Evolutionary conservation across 78 protist genomes (phyloP).

Genomic region (Mantamonas sphyraenae): DNA sequence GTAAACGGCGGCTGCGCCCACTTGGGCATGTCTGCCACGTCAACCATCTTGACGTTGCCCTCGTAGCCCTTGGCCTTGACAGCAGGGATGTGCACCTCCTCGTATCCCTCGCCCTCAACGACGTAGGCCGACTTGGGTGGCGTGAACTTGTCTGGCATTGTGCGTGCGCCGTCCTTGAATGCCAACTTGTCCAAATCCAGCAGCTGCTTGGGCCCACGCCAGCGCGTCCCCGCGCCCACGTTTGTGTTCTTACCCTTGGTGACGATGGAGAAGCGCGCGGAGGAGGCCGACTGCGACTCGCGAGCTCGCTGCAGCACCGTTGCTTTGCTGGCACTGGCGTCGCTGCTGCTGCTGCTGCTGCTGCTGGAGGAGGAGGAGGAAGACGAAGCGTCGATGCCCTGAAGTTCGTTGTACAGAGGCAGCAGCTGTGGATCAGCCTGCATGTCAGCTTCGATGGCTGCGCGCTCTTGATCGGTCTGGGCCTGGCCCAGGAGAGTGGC

Average conservation of each 20-base stretch:
- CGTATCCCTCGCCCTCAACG: slow-evolving; percentile 65
- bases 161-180: slow-evolving; percentile 74
- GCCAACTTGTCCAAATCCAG: slow-evolving; percentile 72
- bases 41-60: slow-evolving; percentile 20
- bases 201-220: background rate
- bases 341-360: too few species aligned
- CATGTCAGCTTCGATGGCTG: slow-evolving; percentile 61
- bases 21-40: slow-evolving; percentile 53
- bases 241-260: background rate
- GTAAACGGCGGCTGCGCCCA: slow-evolving; percentile 79
- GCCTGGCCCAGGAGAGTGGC: slow-evolving; percentile 63
- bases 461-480: slow-evolving; percentile 53
- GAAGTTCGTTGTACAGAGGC: slow-evolving; percentile 28
- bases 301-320: too few species aligned
- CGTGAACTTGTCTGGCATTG: slow-evolving; percentile 66
- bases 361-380: too few species aligned
- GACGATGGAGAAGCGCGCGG: background rate
- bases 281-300: background rate
- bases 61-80: slow-evolving; percentile 15
- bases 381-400: slow-evolving; percentile 36
- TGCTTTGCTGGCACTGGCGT: too few species aligned
- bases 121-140: slow-evolving; percentile 70
- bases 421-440: slow-evolving; percentile 19
- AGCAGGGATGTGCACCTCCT: slow-evolving; percentile 83
- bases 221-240: background rate